A percentile compares a stretch with the other conserved stretches of the same genome.
Conservation (phyloP, 2,329 filamentous ascomycete species). For the Paraphoma sp. region DNA sequence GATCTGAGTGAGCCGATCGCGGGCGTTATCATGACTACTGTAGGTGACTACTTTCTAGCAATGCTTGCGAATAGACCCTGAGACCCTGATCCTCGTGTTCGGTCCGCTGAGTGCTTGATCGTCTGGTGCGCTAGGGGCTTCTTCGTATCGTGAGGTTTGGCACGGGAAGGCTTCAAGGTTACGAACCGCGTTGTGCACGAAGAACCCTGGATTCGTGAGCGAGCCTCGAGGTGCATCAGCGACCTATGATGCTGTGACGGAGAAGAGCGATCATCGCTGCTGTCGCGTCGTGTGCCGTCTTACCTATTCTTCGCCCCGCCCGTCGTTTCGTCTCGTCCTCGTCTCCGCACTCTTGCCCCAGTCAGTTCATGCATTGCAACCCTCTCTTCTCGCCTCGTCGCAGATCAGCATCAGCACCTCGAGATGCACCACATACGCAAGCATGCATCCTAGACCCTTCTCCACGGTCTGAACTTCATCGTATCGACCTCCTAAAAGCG, state of each 20-base stretch:
- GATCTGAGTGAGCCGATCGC: neutral
- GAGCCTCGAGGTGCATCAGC: no score
- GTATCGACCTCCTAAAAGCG: no score
- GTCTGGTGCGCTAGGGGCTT: neutral
- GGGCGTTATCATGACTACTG: neutral
- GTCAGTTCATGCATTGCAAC: neutral
- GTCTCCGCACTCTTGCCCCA: slow-evolving; percentile 10
- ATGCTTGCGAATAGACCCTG: neutral
- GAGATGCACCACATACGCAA: neutral
- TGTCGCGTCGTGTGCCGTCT: no score
- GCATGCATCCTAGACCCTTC: neutral
- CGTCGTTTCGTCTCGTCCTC: neutral
- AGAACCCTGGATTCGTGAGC: no score
- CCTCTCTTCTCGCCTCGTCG: no score
- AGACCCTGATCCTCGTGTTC: slow-evolving; percentile 6
- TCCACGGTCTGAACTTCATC: no score
- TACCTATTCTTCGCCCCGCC: no score
- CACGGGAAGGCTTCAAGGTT: no score
- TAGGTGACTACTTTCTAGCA: no score
- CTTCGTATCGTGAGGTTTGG: neutral
- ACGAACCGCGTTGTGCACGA: no score
- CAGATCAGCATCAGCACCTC: neutral
- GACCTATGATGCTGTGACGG: no score
- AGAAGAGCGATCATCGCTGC: neutral
- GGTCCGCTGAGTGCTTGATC: neutral